Evolutionary conservation across 2,329 filamentous ascomycete species (phyloP), one percentile per base, ranked within the genome.

Genomic region (Cordyceps cateniannulata): DNA sequence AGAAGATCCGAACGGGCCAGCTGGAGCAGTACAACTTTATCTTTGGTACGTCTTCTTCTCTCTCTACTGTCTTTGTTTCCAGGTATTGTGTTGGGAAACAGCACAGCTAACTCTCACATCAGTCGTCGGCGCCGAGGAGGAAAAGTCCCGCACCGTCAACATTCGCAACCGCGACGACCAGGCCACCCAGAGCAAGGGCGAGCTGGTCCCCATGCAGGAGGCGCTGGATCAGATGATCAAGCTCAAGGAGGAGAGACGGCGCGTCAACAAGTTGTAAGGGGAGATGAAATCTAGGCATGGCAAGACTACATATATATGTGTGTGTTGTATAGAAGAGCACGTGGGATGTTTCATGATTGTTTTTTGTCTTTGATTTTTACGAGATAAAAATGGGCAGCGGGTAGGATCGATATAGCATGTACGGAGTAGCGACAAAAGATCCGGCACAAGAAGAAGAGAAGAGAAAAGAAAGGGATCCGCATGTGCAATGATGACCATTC

Each of bases 1-100:
- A 95, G 84, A 95, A 95, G 85, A 91, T 95, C 66, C 87, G 90
- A 67, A 92, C 84, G 60, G 90, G 86, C 16, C 90, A 95, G 75
- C 74, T 93, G 68, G 81, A 87, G 57, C 87, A 92, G 75, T 93
- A 93, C 78, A 93, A 93, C 78, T 92, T 89, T 74, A 89, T 92
- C 68, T 89, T 93, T 69, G 83, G 84, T 86, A 75, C 73, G 80
- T 68, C 27, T 47, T 40, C 35, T 7, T 24, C 18, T 24, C 18
- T 16, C 22, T 9, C 42, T 62, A n/a, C 25, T n/a, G 4, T 5
- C 24, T 25, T 50, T 47, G 8, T 40, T 47, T 42, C 14, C 45
- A 32, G n/a, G n/a, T n/a, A n/a, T n/a, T n/a, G n/a, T n/a, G n/a
- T n/a, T n/a, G n/a, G n/a, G n/a, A n/a, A n/a, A 32, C 29, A 10